Base-by-base conservation (phyloP, 495 filamentous ascomycete genomes). In the Amniculicola lignicola region DNA sequence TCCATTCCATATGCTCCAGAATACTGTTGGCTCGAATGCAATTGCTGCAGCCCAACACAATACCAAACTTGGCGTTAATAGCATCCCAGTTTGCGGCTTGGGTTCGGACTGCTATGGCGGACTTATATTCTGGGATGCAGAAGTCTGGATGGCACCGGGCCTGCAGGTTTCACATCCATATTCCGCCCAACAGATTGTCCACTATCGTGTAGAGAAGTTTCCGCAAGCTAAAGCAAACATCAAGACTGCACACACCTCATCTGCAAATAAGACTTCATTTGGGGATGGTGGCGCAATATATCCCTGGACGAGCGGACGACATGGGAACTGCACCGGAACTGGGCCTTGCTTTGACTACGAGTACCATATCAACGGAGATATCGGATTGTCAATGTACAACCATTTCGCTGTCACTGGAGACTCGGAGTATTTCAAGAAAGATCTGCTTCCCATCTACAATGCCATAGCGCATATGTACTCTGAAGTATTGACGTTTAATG, bases 361-460 rank as follows among this genome's bases (percentile, higher is more conserved):
- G 63, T 83, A 83, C 57, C 82, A 85, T 45, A 52, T 85, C 45
- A 90, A 90, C 61, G 84, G 83, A 7, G 87, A 89, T 57, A 88
- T 91, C 66, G 82, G 82, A 0, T 71, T 86, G 19, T 70, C 76
- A 35, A 54, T 85, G 41, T 71, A 75, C 55, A 82, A 86, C 44
- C 78, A 84, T 48, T 84, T 75, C 71, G 73, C 79, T n/a, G 72
- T 74, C 1, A 82, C 79, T 42, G 82, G 82, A 23, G 79, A 86
- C 58, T 79, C 73, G 4, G 43, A 75, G 4, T 72, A 71, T 5
- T 84, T 84, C 72, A 70, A 73, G 22, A 61, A 76, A 2, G 54
- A 72, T 14, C 68, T 78, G 10, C 82, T 82, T 63, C 82, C 82
- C 0, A 76, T 86, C 39, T 83, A 79, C 53, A 73, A 83, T 51